Evolutionary conservation across 768 basidiomycete species (phyloP).

Genomic region (Kwoniella dejecticola): DNA sequence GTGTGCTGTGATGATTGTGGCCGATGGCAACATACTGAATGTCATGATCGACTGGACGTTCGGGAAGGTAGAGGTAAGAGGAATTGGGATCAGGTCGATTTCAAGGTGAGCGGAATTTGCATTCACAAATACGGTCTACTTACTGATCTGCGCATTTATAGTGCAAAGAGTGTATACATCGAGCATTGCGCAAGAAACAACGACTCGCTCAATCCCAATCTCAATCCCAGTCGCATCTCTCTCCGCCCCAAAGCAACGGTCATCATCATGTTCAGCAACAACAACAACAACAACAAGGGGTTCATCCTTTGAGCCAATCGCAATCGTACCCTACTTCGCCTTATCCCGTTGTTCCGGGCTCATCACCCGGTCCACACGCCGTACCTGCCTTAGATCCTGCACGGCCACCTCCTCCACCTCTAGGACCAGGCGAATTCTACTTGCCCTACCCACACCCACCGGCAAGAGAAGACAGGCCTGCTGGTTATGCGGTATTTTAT

Average conservation of each 20-base stretch:
- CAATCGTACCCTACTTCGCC: conserved; percentile 1
- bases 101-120: conserved; percentile 55
- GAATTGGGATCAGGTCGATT: conserved; percentile 85
- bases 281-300: neutral
- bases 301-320: neutral
- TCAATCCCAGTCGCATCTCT: no score
- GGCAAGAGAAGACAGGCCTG: conserved; percentile 10
- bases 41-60: conserved; percentile 74
- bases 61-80: conserved; percentile 67
- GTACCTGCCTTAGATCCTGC: neutral
- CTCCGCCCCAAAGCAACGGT: neutral
- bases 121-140: no score
- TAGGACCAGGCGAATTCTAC: conserved; percentile 20
- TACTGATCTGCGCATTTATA: no score
- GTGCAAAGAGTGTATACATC: conserved; percentile 45
- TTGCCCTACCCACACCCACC: conserved; percentile 24
- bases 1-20: conserved; percentile 79
- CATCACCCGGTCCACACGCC: conserved; percentile 2
- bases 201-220: neutral
- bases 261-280: neutral
- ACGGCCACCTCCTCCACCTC: conserved; percentile 21
- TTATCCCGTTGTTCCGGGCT: conserved; percentile 12
- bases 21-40: conserved; percentile 86
- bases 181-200: conserved; percentile 35
- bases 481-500: conserved; percentile 28